Evolutionary conservation across 164 flowering plant genomes (phyloP), one percentile per base, ranked within the genome.

Genomic region (Magnolia kwangsiensis): DNA sequence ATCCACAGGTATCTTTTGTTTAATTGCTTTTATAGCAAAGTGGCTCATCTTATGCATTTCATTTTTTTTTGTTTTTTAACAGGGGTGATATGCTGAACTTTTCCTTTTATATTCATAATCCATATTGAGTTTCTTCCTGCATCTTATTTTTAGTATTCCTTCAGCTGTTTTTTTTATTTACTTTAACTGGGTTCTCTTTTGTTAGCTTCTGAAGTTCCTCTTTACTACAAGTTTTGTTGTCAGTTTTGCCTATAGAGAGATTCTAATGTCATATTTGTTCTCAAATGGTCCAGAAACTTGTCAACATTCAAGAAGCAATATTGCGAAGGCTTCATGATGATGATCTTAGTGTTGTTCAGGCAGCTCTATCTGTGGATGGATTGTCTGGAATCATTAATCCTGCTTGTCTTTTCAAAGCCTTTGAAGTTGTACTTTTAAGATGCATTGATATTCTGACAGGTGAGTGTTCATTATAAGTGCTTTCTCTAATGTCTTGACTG

Each of bases 301-400:
- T 77, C 65, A 77, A 78, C 70, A 76, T 93, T 79, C 88, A 84
- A 80, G 97, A 88, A 79, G 92, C 90, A 23, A 61, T 95, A 58
- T 45, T 86, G 73, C 87, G 86, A 65, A 88, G 89, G 59, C 91
- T 95, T 75, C 73, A 72, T 51, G 99, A 95, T 85, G 90, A 91
- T 76, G 98, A 95, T 78, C 84, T 95, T 58, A 82, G 88, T 83
- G 96, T 95, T 72, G 86, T 90, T 71, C 85, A 81, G 65, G 89
- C 88, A 16, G 92, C 88, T 79, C 69, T 95, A 31, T 84, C 89
- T 72, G 50, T 95, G 66, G 82, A 86, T 74, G 85, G 88, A 19
- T 78, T 93, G 80, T 49, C 86, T 72, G 86, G 79, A 69, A 68
- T 88, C 5, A 69, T 92, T 45, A 77, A 74, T 74, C 37, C 81